A percentile compares a stretch with the other conserved stretches of the same genome.
phyloP scores from a whole-genome alignment of 73 alveolate species.

The Paramecium primaurelia region DNA sequence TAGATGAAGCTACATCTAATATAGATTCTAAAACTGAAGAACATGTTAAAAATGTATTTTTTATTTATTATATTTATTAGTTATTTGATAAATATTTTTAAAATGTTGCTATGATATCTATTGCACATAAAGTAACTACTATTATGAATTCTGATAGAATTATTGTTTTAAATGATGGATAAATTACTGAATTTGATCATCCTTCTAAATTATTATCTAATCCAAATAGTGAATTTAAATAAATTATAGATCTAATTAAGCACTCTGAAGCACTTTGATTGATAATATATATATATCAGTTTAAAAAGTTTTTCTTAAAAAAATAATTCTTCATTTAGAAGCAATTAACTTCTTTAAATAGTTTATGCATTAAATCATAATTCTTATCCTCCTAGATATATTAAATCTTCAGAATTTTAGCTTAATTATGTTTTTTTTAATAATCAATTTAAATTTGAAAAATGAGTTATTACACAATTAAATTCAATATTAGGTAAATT shows the following conservation, averaged over 20 bases:
- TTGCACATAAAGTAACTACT: constrained; percentile 69
- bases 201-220: background rate
- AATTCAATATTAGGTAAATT: too few species aligned
- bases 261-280: background rate
- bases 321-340: too few species aligned
- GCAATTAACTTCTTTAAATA: too few species aligned
- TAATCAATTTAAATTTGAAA: too few species aligned
- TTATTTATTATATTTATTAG: constrained; percentile 38
- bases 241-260: background rate
- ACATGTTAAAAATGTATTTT: constrained; percentile 31
- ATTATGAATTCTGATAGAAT: constrained; percentile 65
- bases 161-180: constrained; percentile 39
- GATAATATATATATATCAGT: too few species aligned
- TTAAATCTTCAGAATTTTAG: too few species aligned
- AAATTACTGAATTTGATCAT: constrained; percentile 44
- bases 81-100: constrained; percentile 58
- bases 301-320: too few species aligned
- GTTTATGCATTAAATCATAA: too few species aligned
- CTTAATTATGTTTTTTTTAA: too few species aligned
- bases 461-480: too few species aligned
- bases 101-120: constrained; percentile 60
- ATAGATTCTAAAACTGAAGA: constrained; percentile 71
- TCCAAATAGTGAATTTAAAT: constrained; percentile 12
- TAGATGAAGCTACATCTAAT: constrained; percentile 75
- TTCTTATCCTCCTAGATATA: too few species aligned